Evolutionary conservation across 129 eudicot genomes (phyloP).

Genomic region (Saussurea involucrata): DNA sequence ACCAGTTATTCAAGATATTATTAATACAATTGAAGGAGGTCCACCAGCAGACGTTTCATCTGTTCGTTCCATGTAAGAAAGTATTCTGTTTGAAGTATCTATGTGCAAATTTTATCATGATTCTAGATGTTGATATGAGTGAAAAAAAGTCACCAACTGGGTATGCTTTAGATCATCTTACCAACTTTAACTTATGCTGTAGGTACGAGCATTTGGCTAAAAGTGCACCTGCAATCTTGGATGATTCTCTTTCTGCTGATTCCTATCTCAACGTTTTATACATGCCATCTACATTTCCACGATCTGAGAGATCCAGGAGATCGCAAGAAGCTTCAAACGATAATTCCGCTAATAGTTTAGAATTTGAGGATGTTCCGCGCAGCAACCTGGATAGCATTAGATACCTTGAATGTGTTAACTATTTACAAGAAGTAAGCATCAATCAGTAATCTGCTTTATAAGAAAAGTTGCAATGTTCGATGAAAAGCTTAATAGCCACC

Average conservation of each 20-base stretch:
- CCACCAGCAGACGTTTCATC: constrained; percentile 97
- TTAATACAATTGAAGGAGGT: constrained; percentile 94
- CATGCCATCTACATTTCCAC: constrained; percentile 97
- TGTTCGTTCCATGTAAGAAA: constrained; percentile 93
- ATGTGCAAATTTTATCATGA: neutral
- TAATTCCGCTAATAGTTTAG: constrained; percentile 33
- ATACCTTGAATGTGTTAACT: constrained; percentile 87
- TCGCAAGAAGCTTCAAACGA: constrained; percentile 58
- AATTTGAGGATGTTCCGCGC: constrained; percentile 78
- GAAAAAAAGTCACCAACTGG: neutral
- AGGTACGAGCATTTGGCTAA: constrained; percentile 97
- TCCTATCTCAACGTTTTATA: constrained; percentile 94
- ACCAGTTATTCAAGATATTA: constrained; percentile 72
- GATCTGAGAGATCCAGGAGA: constrained; percentile 86
- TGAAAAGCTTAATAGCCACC: neutral
- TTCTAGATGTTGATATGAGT: neutral
- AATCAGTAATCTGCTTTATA: neutral
- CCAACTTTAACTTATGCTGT: constrained; percentile 13
- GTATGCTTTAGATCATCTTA: neutral
- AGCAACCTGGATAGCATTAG: constrained; percentile 83
- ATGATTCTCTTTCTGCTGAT: constrained; percentile 98
- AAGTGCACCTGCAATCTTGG: constrained; percentile 97
- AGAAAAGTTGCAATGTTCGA: neutral
- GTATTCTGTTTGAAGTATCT: neutral
- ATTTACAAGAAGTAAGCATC: constrained; percentile 76